Evolutionary conservation across 1,139 yeast species (phyloP).

Genomic region (Suhomyces panamericanus): DNA sequence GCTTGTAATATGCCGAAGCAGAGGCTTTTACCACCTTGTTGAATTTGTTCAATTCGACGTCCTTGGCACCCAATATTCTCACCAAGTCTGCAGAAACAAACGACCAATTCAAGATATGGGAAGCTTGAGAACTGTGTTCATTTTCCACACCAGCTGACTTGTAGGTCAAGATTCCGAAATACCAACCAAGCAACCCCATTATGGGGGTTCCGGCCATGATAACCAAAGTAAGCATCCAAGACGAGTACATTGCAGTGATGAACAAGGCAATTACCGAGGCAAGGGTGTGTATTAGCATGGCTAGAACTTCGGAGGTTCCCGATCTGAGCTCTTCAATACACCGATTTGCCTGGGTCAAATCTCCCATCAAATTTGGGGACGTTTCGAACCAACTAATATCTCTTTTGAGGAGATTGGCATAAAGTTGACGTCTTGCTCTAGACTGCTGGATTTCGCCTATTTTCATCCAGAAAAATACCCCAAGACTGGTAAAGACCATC

Average conservation of each 20-base stretch:
- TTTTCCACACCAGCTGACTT: constrained; percentile 60
- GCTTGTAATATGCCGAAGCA: constrained; percentile 46
- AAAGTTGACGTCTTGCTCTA: constrained; percentile 51
- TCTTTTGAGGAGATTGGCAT: constrained; percentile 36
- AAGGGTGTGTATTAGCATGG: constrained; percentile 52
- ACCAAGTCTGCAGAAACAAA: constrained; percentile 60
- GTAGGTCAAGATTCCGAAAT: constrained; percentile 55
- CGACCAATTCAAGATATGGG: constrained; percentile 71
- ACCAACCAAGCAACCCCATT: constrained; percentile 49
- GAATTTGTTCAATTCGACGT: constrained; percentile 51
- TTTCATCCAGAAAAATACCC: constrained; percentile 62
- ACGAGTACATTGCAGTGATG: constrained; percentile 67
- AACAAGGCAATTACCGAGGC: constrained; percentile 58
- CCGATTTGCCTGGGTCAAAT: constrained; percentile 63
- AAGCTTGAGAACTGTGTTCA: constrained; percentile 50
- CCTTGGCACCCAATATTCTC: constrained; percentile 60
- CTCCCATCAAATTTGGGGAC: constrained; percentile 56
- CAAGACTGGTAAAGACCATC: constrained; percentile 53
- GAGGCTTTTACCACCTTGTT: constrained; percentile 40
- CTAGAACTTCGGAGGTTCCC: constrained; percentile 69
- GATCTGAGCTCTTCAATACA: constrained; percentile 76
- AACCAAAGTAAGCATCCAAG: constrained; percentile 83
- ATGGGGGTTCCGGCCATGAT: constrained; percentile 73
- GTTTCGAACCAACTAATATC: constrained; percentile 62
- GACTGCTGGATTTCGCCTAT: constrained; percentile 73